Evolutionary conservation across 768 basidiomycete species (phyloP).

Genomic region (Russula griseocarnosa): DNA sequence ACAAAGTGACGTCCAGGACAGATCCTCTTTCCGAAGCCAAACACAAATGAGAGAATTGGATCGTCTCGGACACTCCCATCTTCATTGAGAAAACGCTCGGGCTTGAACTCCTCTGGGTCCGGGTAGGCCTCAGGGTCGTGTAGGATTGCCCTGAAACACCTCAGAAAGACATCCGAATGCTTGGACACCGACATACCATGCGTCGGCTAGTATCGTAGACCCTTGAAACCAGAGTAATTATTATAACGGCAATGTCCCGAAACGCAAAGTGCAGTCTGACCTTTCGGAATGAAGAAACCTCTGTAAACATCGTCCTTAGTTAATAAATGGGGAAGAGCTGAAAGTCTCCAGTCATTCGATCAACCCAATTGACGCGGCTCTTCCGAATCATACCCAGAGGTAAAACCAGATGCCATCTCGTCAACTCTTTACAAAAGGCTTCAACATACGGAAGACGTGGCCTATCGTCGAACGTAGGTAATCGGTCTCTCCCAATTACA

Average conservation of each 20-base stretch:
- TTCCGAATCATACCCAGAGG: slow-evolving; percentile 10
- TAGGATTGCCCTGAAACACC: slow-evolving; percentile 17
- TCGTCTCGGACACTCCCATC: slow-evolving; percentile 10
- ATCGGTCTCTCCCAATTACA: slow-evolving; percentile 27
- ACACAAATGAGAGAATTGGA: neutral
- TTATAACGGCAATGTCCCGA: neutral
- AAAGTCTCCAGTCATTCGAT: neutral
- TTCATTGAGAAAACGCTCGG: slow-evolving; percentile 20
- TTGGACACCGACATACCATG: slow-evolving; percentile 28
- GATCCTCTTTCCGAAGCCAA: neutral
- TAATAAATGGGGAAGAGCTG: slow-evolving; percentile 29
- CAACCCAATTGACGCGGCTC: neutral
- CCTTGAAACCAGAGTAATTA: neutral
- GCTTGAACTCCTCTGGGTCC: slow-evolving; percentile 23
- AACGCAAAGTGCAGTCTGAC: neutral
- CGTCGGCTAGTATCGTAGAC: slow-evolving; percentile 29
- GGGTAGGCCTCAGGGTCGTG: slow-evolving; percentile 16
- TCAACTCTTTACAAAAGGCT: slow-evolving; percentile 30
- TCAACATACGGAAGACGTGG: slow-evolving; percentile 32
- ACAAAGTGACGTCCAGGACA: neutral
- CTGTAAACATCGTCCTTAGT: slow-evolving; percentile 31
- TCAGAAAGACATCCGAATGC: neutral
- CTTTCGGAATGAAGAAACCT: slow-evolving; percentile 33
- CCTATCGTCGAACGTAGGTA: slow-evolving; percentile 32
- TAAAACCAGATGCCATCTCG: slow-evolving; percentile 29